A percentile compares a stretch with the other conserved stretches of the same genome.
These are phyloP conservation scores for Xylaria castorea DNA, from an alignment of 495 filamentous ascomycete genomes.

Conservation along the genomic window DNA sequence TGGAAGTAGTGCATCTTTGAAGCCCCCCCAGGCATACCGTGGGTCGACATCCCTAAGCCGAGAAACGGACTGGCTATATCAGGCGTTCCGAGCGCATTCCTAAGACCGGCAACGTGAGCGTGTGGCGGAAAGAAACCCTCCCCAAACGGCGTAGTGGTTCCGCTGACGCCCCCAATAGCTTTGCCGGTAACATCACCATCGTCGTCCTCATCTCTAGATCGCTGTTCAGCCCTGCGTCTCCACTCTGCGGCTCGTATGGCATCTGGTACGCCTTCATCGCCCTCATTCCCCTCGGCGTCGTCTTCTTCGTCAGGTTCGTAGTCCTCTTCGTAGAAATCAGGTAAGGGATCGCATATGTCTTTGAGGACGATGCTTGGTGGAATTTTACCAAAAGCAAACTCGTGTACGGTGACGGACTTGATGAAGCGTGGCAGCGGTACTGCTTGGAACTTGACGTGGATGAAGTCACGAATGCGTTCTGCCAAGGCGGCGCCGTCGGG, in stretches of 20 bases:
- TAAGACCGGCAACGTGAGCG: slow-evolving; percentile 42
- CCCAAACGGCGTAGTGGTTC: slow-evolving; percentile 29
- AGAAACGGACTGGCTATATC: slow-evolving; percentile 70
- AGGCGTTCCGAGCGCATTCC: slow-evolving; percentile 39
- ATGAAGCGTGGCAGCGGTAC: slow-evolving; percentile 93
- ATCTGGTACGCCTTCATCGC: slow-evolving; percentile 44
- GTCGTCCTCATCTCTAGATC: slow-evolving; percentile 32
- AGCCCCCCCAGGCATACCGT: slow-evolving; percentile 80
- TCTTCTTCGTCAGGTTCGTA: slow-evolving; percentile 58
- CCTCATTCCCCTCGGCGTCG: slow-evolving; percentile 46
- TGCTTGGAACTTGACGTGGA: slow-evolving; percentile 93
- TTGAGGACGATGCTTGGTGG: slow-evolving; percentile 89
- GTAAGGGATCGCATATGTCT: slow-evolving; percentile 92
- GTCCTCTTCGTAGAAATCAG: slow-evolving; percentile 95
- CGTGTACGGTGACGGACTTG: slow-evolving; percentile 90
- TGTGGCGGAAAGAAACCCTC: slow-evolving; percentile 45
- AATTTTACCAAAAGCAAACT: slow-evolving; percentile 88
- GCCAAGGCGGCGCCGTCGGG: slow-evolving; percentile 84
- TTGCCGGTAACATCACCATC: slow-evolving; percentile 28
- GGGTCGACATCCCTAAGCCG: slow-evolving; percentile 63
- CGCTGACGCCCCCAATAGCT: slow-evolving; percentile 16
- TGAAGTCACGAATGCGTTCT: slow-evolving; percentile 85
- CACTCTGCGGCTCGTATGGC: slow-evolving; percentile 53
- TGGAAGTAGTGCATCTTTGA: slow-evolving; percentile 93
- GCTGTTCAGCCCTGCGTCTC: slow-evolving; percentile 48